phyloP scores from a whole-genome alignment of 2,329 filamentous ascomycete genomes.

The Aspergillus ustus region DNA sequence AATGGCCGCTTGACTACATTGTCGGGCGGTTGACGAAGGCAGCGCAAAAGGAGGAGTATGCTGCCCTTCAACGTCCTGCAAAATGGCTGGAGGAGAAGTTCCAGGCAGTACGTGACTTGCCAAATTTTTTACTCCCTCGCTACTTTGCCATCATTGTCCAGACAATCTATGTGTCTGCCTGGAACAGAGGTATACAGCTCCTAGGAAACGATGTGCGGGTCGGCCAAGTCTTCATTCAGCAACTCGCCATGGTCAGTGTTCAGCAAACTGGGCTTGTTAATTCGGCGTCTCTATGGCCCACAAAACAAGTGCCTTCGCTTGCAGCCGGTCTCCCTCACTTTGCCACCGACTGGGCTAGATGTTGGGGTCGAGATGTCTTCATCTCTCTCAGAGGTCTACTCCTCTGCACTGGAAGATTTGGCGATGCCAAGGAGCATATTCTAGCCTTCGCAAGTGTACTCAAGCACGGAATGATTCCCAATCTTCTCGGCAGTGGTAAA shows the following conservation, averaged over 20 bases:
- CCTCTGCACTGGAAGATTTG: constrained; percentile 84
- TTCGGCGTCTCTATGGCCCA: constrained; percentile 87
- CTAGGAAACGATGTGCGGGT: constrained; percentile 77
- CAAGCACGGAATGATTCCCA: constrained; percentile 98
- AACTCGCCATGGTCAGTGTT: constrained; percentile 85
- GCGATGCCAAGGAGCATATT: constrained; percentile 91
- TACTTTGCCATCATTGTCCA: constrained; percentile 91
- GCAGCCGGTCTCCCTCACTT: constrained; percentile 95
- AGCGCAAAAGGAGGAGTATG: constrained; percentile 65
- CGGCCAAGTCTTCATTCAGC: constrained; percentile 87
- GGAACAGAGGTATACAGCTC: constrained; percentile 75
- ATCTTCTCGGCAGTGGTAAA: constrained; percentile 83
- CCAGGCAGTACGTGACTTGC: constrained; percentile 80
- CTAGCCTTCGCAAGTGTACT: constrained; percentile 92
- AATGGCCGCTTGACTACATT: constrained; percentile 92
- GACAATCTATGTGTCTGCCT: constrained; percentile 83
- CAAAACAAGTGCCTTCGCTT: constrained; percentile 80
- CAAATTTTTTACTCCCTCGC: constrained; percentile 85
- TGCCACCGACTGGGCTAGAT: constrained; percentile 88
- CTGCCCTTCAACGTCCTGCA: constrained; percentile 67
- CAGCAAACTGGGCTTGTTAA: constrained; percentile 89
- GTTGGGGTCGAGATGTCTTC: constrained; percentile 97
- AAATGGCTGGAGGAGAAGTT: constrained; percentile 84
- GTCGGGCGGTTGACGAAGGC: constrained; percentile 76
- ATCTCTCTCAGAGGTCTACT: constrained; percentile 93